Base-by-base conservation (phyloP, 768 basidiomycete genomes). In the Coprinopsis marcescibilis region DNA sequence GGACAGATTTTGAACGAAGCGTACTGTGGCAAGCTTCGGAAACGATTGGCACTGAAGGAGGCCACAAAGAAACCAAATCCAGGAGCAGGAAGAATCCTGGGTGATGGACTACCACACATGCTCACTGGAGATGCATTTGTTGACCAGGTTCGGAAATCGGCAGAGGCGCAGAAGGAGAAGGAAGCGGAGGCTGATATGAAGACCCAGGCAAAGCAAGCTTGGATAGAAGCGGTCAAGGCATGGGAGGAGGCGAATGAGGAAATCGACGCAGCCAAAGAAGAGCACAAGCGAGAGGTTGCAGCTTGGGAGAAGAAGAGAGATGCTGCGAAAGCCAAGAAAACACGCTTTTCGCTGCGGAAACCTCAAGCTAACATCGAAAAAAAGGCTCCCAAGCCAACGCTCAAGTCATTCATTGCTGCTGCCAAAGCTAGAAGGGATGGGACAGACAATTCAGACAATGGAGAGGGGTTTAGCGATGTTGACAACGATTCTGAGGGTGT, bases 51-150 rank as follows among this genome's bases (percentile, higher is more conserved):
- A 26, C 10, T 10, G 13, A 42, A 54, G 41, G 46, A 54, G 34
- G 37, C 42, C 11, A 49, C n/a, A n/a, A 49, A 43, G 37, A 46
- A 37, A 20, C 43, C 43, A 23, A 26, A 30, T 37, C 23, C 3
- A 15, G 32, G 21, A 38, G 43, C 25, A 27, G 40, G 45, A 23
- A 36, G 20, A 26, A 3, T 43, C 15, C 21, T 45, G 20, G 38
- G 37, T n/a, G 52, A 49, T 50, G 52, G 52, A 2, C 32, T 53
- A 17, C 49, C 43, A 14, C n/a, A 33, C 17, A 14, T 53, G 23
- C 30, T 53, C 20, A 45, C 52, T 3, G 33, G 38, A 15, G 52
- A 53, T 40, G 44, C 24, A 14, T 53, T 49, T 27, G 38, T 19
- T 39, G 43, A 53, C 14, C 17, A 10, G 15, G 38, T 50, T 7